These are phyloP conservation scores for Litchi chinensis DNA, from an alignment of 345 rosid genomes.

Conservation along the genomic window DNA sequence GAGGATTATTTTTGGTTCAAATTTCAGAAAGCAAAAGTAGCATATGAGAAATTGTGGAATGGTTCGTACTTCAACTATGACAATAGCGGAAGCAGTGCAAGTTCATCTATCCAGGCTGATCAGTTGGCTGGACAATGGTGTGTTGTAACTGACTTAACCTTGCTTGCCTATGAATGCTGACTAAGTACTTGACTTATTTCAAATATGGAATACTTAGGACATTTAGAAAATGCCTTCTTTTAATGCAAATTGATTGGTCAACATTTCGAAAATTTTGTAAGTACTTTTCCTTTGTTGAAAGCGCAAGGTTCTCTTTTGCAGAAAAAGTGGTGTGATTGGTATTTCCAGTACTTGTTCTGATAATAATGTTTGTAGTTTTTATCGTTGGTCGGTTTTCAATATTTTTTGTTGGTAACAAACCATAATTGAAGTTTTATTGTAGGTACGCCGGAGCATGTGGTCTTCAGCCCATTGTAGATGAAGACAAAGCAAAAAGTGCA, in stretches of 20 bases:
- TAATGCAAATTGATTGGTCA: background rate
- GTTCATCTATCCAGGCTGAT: slow-evolving; percentile 93
- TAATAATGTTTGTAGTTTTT: background rate
- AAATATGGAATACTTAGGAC: background rate
- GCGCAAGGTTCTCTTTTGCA: background rate
- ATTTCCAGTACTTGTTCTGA: background rate
- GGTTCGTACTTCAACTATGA: slow-evolving; percentile 92
- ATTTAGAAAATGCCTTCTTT: background rate
- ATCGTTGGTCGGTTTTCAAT: background rate
- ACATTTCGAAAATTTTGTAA: background rate
- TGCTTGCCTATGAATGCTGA: background rate
- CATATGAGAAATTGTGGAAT: slow-evolving; percentile 81
- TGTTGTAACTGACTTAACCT: slow-evolving; percentile 13
- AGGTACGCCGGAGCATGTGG: slow-evolving; percentile 94
- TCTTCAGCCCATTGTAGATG: slow-evolving; percentile 72
- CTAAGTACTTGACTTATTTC: background rate
- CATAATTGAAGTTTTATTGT: slow-evolving; percentile 4
- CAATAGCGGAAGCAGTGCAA: slow-evolving; percentile 53
- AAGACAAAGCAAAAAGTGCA: slow-evolving; percentile 64
- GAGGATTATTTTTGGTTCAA: slow-evolving; percentile 75
- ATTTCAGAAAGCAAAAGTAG: slow-evolving; percentile 80
- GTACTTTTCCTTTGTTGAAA: background rate
- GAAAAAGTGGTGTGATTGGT: background rate
- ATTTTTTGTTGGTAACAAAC: background rate
- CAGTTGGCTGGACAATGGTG: slow-evolving; percentile 97